A percentile compares a stretch with the other conserved stretches of the same genome.
Conservation (phyloP, 345 rosid species). For the Eucalyptus albens region DNA sequence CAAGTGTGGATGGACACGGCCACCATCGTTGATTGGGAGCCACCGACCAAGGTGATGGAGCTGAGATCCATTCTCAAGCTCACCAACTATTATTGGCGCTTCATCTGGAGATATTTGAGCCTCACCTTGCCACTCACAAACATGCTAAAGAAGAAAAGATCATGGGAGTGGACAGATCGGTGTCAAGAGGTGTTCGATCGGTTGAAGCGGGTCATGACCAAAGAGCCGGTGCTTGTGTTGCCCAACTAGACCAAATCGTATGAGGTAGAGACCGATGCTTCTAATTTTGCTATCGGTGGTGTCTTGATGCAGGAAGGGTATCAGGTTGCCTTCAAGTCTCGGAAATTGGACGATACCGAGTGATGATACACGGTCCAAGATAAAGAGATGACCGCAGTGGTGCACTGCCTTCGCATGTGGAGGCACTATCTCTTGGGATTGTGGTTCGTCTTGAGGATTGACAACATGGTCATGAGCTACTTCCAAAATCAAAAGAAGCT, state of each 20-base stretch:
- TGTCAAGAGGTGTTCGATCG: rapidly evolving
- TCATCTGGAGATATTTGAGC: rapidly evolving
- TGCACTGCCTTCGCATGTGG: too few species aligned
- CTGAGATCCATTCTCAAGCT: rapidly evolving
- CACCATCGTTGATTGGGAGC: too few species aligned
- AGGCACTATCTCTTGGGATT: too few species aligned
- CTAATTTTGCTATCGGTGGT: too few species aligned
- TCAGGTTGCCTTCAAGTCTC: rapidly evolving
- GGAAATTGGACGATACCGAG: rapidly evolving
- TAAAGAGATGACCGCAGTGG: too few species aligned
- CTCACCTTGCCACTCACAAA: rapidly evolving
- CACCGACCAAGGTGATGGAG: too few species aligned
- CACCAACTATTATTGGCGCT: too few species aligned
- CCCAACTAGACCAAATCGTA: rapidly evolving
- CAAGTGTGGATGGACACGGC: rapidly evolving
- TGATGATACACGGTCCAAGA: rapidly evolving
- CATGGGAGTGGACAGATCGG: rapidly evolving
- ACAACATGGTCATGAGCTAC: rapidly evolving
- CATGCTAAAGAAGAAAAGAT: too few species aligned
- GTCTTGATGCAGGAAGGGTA: rapidly evolving
- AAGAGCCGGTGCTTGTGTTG: too few species aligned
- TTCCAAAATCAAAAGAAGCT: too few species aligned
- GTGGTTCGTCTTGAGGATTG: rapidly evolving
- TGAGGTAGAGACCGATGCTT: too few species aligned
- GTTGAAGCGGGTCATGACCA: rapidly evolving